Evolutionary conservation across 371 early-diverging fungal genomes (phyloP), one percentile per base, ranked within the genome.

Genomic region (Mucor irregularis): DNA sequence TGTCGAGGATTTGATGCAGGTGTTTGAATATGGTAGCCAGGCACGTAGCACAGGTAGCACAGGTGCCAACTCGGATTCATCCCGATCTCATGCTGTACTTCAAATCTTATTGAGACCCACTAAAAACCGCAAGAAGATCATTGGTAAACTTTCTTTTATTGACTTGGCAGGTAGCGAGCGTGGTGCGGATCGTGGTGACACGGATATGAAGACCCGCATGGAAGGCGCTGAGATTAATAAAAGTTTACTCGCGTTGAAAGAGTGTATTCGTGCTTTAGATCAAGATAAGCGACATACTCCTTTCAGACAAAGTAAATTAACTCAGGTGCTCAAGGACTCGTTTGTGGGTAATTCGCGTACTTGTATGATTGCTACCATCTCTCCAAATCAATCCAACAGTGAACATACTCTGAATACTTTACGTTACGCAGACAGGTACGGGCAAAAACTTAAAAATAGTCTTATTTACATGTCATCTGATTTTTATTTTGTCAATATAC

Each of bases 201-300:
- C 93, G 0, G 90, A 95, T 76, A 77, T 84, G 38, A 88, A 93
- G 69, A 97, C 96, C 8, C 71, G 92, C 58, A 94, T 94, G 93
- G 99, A 99, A 73, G 99, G 98, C 9, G 91, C 97, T 3, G 98
- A 98, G 73, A 99, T 99, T 78, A 99, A 99, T 83, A 99, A 98
- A 81, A 94, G 95, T 66, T 75, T 99, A 50, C 74, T 99, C 46
- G 99, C 98, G 1, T 73, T 99, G 43, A 98, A 99, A 67, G 99
- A 99, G 64, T 98, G 99, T 69, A 99, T 99, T 56, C 89, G 99
- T 51, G 98, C 98, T 5, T 72, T 99, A 37, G 99, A 98, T 67
- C 91, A 94, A 68, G 94, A 91, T 59, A 93, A 92, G 56, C 87
- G 88, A 52, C 98, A 98, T 66, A 92, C 95, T 13, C 99, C 99